These are phyloP conservation scores for Lentinula sp. DNA, from an alignment of 768 basidiomycete species.

Conservation along the genomic window DNA sequence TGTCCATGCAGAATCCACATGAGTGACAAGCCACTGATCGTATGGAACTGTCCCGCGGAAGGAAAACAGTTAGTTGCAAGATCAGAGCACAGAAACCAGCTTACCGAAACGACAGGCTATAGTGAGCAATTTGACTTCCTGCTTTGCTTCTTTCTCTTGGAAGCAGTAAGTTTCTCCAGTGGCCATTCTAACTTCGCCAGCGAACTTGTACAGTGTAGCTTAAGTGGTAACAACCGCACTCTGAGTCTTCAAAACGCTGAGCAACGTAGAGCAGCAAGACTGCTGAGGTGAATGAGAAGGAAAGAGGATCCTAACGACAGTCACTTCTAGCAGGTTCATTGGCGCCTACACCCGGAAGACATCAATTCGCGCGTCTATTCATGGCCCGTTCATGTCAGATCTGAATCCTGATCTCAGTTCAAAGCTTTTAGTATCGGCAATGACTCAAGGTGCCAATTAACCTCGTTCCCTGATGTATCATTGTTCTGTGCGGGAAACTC, in stretches of 20 bases:
- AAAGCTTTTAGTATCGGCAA: no score
- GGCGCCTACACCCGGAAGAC: no score
- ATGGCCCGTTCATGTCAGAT: no score
- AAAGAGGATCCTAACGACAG: not conserved
- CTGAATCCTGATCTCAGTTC: no score
- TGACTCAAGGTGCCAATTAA: no score
- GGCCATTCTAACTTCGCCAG: not conserved
- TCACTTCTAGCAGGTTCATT: no score
- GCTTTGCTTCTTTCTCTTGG: not conserved
- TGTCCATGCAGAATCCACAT: constrained; percentile 55
- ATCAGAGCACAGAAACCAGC: not conserved
- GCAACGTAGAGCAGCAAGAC: not conserved
- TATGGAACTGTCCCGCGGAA: constrained; percentile 42
- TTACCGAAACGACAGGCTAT: constrained; percentile 4
- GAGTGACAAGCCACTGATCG: constrained; percentile 77
- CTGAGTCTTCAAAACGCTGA: not conserved
- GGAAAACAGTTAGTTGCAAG: not conserved
- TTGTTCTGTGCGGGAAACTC: no score
- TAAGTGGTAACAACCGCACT: not conserved
- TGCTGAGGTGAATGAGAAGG: not conserved
- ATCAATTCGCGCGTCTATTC: not conserved
- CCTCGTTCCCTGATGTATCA: no score
- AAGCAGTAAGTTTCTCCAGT: not conserved
- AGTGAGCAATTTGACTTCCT: not conserved
- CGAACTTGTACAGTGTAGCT: not conserved